A percentile compares a stretch with the other conserved stretches of the same genome.
Evolutionary conservation across 148 eudicot genomes (phyloP).

Genomic region (Rhododendron molle): DNA sequence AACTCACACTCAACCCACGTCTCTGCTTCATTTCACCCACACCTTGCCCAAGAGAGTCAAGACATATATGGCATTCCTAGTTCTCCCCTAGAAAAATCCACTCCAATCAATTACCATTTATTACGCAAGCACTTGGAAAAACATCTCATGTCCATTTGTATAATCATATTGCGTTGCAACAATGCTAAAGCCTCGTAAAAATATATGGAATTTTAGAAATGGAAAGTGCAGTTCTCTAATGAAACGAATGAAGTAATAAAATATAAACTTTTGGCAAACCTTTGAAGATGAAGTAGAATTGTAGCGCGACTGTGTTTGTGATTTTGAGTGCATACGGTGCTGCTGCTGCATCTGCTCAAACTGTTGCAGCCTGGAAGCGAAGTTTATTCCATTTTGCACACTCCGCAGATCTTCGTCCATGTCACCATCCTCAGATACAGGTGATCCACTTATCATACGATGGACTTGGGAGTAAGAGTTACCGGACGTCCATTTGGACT

Average conservation of each 20-base stretch:
- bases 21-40: neutral
- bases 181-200: slow-evolving; percentile 6
- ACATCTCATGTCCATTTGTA: neutral
- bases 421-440: slow-evolving; percentile 47
- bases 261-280: slow-evolving; percentile 17
- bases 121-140: neutral
- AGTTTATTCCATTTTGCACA: slow-evolving; percentile 68
- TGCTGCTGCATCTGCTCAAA: slow-evolving; percentile 67
- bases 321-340: slow-evolving; percentile 55
- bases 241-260: neutral
- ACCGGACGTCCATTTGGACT: slow-evolving; percentile 28
- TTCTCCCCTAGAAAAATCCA: neutral
- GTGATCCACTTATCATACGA: slow-evolving; percentile 22
- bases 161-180: neutral
- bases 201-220: neutral
- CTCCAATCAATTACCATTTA: neutral
- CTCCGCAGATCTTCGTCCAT: slow-evolving; percentile 30
- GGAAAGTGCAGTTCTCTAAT: neutral
- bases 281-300: slow-evolving; percentile 40
- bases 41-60: neutral
- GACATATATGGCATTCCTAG: neutral
- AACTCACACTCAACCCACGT: neutral
- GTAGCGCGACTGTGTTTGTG: slow-evolving; percentile 36
- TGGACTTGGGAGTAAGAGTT: slow-evolving; percentile 25
- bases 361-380: slow-evolving; percentile 60